Percentiles rank a stretch among this genome's conserved stretches.
These are phyloP conservation scores for Mucor racemosus DNA, from an alignment of 371 early-diverging fungal species.

Conservation along the genomic window DNA sequence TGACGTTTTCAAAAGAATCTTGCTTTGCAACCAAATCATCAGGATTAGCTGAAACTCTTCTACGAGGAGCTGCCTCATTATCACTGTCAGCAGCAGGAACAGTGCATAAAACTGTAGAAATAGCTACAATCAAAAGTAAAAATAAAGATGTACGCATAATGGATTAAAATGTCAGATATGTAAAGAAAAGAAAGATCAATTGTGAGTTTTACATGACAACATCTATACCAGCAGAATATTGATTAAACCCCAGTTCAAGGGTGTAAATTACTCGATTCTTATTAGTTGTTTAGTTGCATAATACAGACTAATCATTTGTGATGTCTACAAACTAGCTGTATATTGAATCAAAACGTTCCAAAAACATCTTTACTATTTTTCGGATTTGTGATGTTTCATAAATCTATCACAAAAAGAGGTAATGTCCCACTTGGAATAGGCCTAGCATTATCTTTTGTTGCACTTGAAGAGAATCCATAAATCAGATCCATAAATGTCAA, in stretches of 20 bases:
- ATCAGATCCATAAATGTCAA: too few species aligned
- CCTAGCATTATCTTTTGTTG: too few species aligned
- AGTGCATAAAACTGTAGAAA: neutral
- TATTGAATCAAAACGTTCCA: too few species aligned
- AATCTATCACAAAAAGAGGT: too few species aligned
- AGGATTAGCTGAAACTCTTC: constrained; percentile 17
- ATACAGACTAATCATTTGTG: neutral
- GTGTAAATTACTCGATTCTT: neutral
- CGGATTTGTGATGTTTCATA: too few species aligned
- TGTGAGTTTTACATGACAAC: neutral
- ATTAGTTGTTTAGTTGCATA: neutral
- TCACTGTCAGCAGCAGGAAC: neutral
- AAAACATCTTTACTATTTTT: too few species aligned
- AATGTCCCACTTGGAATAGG: too few species aligned
- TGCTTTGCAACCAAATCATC: neutral
- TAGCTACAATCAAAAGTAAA: neutral
- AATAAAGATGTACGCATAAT: neutral
- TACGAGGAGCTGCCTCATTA: neutral
- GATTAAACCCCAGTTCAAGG: neutral
- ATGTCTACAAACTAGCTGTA: too few species aligned
- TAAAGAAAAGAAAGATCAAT: neutral
- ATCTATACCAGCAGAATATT: neutral
- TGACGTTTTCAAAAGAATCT: neutral
- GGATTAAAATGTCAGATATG: neutral
- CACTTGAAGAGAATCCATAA: too few species aligned